Base-by-base conservation (phyloP, 495 filamentous ascomycete genomes). In the Apiosordaria backusii region DNA sequence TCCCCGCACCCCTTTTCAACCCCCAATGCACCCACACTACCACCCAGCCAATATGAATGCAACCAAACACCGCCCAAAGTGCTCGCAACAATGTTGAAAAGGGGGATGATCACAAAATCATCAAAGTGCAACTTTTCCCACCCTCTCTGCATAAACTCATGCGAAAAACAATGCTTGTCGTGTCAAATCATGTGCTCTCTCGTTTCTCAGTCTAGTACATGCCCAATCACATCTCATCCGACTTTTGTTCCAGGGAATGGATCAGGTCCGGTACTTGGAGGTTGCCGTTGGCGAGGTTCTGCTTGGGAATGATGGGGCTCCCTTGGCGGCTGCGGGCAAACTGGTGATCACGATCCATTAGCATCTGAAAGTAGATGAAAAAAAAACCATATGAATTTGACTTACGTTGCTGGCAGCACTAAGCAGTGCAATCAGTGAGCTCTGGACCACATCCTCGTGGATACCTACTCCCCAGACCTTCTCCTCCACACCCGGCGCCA, bases 401-500 rank as follows among this genome's bases (percentile, higher is more conserved):
- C 90, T 86, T 85, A 95, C 93, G 70, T 90, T 95, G 80, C 87
- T 90, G 35, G 95, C 95, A 35, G 95, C 95, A 63, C 87, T 88
- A 72, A 99, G 81, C 57, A 98, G 82, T 52, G 95, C 94, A 75
- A 93, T 91, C 74, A 99, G 83, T 77, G 88, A 92, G 70, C 91
- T 92, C 78, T 97, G 92, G 16, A 96, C 92, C 50, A 96, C 91
- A 80, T 99, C 95, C 71, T 94, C 89, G 76, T 97, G 92, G 68
- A 99, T 92, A 60, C 94, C 95, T 22, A 99, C 92, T 69, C 95
- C 95, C 96, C 95, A 99, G 13, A 97, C 92, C 70, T 84, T 88
- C 63, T 90, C 80, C 29, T 82, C 82, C 55, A 82, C 87, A 19
- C 87, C 87, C n/a, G 87, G 79, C 50, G 89, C 85, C 52, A 86